Evolutionary conservation across 306 rosid genomes (phyloP).

Genomic region (Delonix regia): DNA sequence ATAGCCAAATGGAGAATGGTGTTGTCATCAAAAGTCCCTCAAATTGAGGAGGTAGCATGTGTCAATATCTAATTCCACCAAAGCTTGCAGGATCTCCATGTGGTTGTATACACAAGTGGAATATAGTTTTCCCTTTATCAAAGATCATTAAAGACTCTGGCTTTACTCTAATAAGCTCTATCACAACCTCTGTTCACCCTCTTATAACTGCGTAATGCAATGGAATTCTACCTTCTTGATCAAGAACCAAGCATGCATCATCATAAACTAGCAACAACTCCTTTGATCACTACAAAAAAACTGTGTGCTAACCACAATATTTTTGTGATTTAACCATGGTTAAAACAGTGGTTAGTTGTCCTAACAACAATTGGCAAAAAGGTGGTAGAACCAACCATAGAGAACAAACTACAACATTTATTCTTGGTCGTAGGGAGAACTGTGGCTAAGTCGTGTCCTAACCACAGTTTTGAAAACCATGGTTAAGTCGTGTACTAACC

Average conservation of each 20-base stretch:
- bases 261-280: not conserved
- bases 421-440: no score
- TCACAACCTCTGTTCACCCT: conserved; percentile 1
- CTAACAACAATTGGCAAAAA: no score
- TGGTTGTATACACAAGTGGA: conserved; percentile 35
- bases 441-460: no score
- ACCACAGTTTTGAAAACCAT: no score
- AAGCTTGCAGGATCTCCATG: conserved; percentile 22
- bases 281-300: no score
- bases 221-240: conserved; percentile 8
- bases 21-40: not conserved
- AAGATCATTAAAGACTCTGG: not conserved
- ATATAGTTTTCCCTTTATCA: not conserved
- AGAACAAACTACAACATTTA: no score
- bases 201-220: conserved; percentile 31
- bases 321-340: no score
- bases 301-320: no score
- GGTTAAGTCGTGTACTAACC: no score
- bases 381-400: no score
- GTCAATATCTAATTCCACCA: conserved; percentile 5
- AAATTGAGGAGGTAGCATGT: not conserved
- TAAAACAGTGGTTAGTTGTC: no score
- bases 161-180: not conserved
- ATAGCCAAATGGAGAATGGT: not conserved
- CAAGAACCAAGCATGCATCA: not conserved